These are phyloP conservation scores for Uronychia binucleata DNA, from an alignment of 73 alveolate species.

Conservation along the genomic window DNA sequence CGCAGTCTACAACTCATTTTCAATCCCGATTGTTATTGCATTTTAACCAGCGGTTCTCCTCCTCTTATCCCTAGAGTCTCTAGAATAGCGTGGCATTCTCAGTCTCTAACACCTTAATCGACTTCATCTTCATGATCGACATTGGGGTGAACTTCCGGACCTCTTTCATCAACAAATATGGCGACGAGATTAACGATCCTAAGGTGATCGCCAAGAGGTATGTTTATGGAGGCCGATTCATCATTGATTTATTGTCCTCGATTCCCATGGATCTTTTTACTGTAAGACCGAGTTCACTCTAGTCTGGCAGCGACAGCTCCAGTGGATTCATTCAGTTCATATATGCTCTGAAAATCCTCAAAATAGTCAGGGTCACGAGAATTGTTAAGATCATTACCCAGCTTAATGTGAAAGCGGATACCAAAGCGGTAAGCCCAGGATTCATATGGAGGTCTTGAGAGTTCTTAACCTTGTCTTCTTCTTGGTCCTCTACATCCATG, in stretches of 20 bases:
- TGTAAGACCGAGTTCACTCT: neutral
- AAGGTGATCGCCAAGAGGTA: slow-evolving; percentile 46
- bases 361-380: slow-evolving; percentile 39
- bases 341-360: slow-evolving; percentile 31
- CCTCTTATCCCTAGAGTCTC: neutral
- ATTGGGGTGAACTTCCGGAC: slow-evolving; percentile 68
- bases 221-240: slow-evolving; percentile 28
- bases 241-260: slow-evolving; percentile 53
- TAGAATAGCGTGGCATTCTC: neutral
- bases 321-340: slow-evolving; percentile 21
- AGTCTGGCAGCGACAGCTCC: neutral
- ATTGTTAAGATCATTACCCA: slow-evolving; percentile 22
- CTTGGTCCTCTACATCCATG: slow-evolving; percentile 30
- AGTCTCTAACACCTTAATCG: slow-evolving; percentile 22
- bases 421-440: too few relatives aligned
- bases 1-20: slow-evolving; percentile 49
- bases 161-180: slow-evolving; percentile 32
- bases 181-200: slow-evolving; percentile 44
- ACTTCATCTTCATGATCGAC: slow-evolving; percentile 53
- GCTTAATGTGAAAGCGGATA: slow-evolving; percentile 35
- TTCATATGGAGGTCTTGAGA: slow-evolving; percentile 16
- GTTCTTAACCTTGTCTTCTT: slow-evolving; percentile 38
- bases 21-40: slow-evolving; percentile 61
- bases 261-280: slow-evolving; percentile 61
- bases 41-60: slow-evolving; percentile 22